Evolutionary conservation across 257 asterid species (phyloP), one percentile per base, ranked within the genome.

Genomic region (Petunia secreta): DNA sequence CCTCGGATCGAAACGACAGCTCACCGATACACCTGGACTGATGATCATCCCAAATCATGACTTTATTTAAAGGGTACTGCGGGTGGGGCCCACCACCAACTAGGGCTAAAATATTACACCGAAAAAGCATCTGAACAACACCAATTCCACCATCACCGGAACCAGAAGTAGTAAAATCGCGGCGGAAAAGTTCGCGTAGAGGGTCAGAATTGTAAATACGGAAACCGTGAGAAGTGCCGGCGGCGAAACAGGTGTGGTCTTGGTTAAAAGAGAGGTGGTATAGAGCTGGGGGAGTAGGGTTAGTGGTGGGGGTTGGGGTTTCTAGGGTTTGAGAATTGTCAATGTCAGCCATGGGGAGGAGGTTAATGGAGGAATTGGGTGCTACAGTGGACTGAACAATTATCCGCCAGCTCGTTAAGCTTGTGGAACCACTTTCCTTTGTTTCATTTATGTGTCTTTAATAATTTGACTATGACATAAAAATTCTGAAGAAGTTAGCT

Each of bases 1-100:
- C 98, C 82, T 92, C 97, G 6, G 97, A 91, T 86, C 97, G 87
- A 73, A 94, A 94, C 3, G 97, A 90, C 0, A 94, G 80, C 53
- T 94, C 98, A 13, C 97, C 99, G 4, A 93, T 91, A 62, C 99
- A 95, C n/a, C 97, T 85, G 40, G 89, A 86, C 73, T 88, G 92
- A 78, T 92, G 91, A 82, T 93, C 97, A 82, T 93, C 97, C 98
- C 99, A 95, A 54, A 95, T 90, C 99, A 95, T 93, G 41, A 95
- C 99, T 87, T 95, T 95, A 75, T 91, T 92, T 52, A 90, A 69
- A 0, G 97, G 92, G 75, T 91, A 95, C 81, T 91, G 97, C 2
- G 98, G 98, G 25, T 89, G 83, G 6, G 93, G 90, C 36, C 95
- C 96, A 3, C 99, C 97, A 34, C 99, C 99, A 9, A 93, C 97